Evolutionary conservation across 1,284 basidiomycete genomes (phyloP).

Genomic region (Pyrrhoderma lamaoense): DNA sequence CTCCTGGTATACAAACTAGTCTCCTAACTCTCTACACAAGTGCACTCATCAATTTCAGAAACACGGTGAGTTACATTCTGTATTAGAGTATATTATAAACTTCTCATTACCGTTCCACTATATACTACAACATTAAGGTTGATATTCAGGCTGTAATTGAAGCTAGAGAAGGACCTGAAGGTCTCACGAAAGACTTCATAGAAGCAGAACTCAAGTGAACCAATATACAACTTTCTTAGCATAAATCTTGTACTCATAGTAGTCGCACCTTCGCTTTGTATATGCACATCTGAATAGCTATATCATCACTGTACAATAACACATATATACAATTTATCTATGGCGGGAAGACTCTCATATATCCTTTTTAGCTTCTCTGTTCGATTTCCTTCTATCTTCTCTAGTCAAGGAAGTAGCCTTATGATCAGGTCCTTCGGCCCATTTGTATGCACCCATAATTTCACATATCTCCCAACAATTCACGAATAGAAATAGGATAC

Average conservation of each 20-base stretch:
- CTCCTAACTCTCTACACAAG: constrained; percentile 81
- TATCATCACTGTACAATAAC: constrained; percentile 11
- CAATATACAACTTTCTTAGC: too few species aligned
- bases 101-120: neutral
- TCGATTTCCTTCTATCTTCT: neutral
- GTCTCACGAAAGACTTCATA: constrained; percentile 64
- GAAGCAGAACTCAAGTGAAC: constrained; percentile 45
- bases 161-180: constrained; percentile 73
- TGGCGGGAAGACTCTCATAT: neutral
- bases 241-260: too few species aligned
- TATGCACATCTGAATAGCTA: neutral
- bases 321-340: neutral
- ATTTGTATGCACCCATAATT: constrained; percentile 48
- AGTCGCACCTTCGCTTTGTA: neutral
- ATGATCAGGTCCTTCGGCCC: neutral
- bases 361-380: neutral
- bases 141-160: constrained; percentile 74
- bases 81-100: neutral
- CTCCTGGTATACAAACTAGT: constrained; percentile 64
- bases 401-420: neutral
- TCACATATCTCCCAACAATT: constrained; percentile 71
- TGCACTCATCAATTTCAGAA: constrained; percentile 73
- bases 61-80: constrained; percentile 41
- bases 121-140: constrained; percentile 40
- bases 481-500: constrained; percentile 66